Evolutionary conservation across 257 asterid species (phyloP).

Genomic region (Fraxinus americana): DNA sequence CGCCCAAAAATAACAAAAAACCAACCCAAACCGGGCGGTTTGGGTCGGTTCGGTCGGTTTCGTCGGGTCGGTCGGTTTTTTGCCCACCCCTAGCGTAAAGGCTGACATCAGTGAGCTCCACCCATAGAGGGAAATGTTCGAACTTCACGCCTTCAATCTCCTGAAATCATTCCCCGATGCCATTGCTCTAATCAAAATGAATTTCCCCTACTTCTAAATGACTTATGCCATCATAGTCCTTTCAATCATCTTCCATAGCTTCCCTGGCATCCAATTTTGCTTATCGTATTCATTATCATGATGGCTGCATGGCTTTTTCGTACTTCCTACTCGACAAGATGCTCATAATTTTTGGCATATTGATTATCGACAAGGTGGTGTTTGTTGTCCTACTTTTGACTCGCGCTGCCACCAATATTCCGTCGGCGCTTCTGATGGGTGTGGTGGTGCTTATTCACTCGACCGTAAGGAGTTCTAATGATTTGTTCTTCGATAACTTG

Average conservation of each 20-base stretch:
- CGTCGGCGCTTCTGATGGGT: constrained; percentile 22
- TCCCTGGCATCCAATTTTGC: constrained; percentile 43
- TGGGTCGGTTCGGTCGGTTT: no score
- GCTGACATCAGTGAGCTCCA: no score
- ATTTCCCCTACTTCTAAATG: no score
- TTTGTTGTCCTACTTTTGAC: constrained; percentile 32
- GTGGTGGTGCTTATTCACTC: constrained; percentile 13
- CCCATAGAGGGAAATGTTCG: constrained; percentile 43
- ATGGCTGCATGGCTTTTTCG: constrained; percentile 38
- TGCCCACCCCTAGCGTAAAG: no score
- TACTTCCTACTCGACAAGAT: constrained; percentile 46
- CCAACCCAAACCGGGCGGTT: no score
- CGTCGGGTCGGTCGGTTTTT: no score
- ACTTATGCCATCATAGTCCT: no score
- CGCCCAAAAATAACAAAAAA: no score
- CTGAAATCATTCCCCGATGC: not conserved
- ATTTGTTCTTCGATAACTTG: constrained; percentile 26
- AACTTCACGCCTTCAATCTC: not conserved
- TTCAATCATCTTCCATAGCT: constrained; percentile 32
- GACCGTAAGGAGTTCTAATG: constrained; percentile 32
- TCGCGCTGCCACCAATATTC: constrained; percentile 23
- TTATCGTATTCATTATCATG: constrained; percentile 33
- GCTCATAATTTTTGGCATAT: constrained; percentile 28
- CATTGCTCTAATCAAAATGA: no score
- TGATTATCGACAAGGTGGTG: constrained; percentile 39